Conservation (phyloP, 176 grass and related monocot genomes). For the Saccharum officinarum region DNA sequence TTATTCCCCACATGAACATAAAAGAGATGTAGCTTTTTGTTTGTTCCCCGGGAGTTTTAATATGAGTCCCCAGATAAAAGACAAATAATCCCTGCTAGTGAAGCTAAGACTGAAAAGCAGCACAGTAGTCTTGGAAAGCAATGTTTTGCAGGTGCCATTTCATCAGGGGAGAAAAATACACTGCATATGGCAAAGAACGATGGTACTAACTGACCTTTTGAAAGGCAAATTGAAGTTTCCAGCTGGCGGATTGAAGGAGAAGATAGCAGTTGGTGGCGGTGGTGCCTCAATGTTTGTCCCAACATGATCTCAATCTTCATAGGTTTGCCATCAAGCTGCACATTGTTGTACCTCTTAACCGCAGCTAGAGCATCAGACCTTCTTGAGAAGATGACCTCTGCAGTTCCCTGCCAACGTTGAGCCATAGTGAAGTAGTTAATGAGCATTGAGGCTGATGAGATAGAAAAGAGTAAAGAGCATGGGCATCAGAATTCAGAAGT, state of each 20-base stretch:
- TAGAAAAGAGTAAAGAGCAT: not conserved
- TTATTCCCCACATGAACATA: not conserved
- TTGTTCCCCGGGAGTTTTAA: not conserved
- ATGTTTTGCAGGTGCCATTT: constrained; percentile 3
- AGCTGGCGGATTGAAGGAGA: constrained; percentile 12
- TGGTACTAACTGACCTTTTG: constrained; percentile 46
- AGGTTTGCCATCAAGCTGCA: constrained; percentile 66
- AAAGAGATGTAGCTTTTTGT: not conserved
- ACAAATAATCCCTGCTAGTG: constrained; percentile 4
- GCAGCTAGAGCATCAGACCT: constrained; percentile 57
- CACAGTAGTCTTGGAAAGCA: not conserved
- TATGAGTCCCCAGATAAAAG: not conserved
- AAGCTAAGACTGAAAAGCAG: not conserved
- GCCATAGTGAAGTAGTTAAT: not conserved
- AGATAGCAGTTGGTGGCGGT: constrained; percentile 22
- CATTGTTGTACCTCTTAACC: constrained; percentile 67
- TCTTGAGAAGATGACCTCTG: constrained; percentile 70
- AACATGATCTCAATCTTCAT: constrained; percentile 70
- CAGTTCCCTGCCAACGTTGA: constrained; percentile 56
- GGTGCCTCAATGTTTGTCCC: constrained; percentile 50
- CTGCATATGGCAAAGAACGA: not conserved
- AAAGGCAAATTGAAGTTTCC: constrained; percentile 37
- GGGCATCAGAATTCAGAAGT: not conserved
- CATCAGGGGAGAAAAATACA: not conserved
- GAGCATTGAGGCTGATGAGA: not conserved